Evolutionary conservation across 164 flowering plant genomes (phyloP).

Genomic region (Liriodendron chinense): DNA sequence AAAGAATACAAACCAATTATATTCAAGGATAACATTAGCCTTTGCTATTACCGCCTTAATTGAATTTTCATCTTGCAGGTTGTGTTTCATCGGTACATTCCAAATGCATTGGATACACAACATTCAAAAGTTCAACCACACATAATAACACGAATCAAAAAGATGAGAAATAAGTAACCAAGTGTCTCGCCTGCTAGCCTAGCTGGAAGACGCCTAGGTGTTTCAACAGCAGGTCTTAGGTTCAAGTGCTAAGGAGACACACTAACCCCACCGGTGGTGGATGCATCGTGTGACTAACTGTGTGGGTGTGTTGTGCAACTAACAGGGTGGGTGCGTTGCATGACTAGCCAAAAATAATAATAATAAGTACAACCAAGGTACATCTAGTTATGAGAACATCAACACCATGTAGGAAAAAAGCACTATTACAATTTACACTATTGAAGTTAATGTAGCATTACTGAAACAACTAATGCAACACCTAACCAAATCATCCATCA

Average conservation of each 20-base stretch:
- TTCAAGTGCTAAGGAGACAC: too few species aligned
- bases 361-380: too few species aligned
- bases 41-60: constrained; percentile 96
- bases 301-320: too few species aligned
- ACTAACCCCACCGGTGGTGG: too few species aligned
- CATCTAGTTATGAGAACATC: too few species aligned
- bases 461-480: constrained; percentile 17
- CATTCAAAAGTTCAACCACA: not conserved
- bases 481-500: constrained; percentile 99
- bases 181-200: too few species aligned
- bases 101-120: constrained; percentile 20
- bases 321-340: too few species aligned
- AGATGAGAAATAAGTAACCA: too few species aligned
- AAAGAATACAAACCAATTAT: constrained; percentile 61
- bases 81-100: constrained; percentile 96
- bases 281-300: too few species aligned
- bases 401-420: not conserved
- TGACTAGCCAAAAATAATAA: too few species aligned
- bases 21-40: constrained; percentile 91
- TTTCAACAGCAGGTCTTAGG: too few species aligned
- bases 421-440: not conserved
- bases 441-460: not conserved
- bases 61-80: constrained; percentile 93
- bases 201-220: too few species aligned
- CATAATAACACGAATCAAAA: constrained; percentile 1